Evolutionary conservation across 352 stramenopile genomes (phyloP), one percentile per base, ranked within the genome.

Genomic region (Phytophthora macrochlamydospora): DNA sequence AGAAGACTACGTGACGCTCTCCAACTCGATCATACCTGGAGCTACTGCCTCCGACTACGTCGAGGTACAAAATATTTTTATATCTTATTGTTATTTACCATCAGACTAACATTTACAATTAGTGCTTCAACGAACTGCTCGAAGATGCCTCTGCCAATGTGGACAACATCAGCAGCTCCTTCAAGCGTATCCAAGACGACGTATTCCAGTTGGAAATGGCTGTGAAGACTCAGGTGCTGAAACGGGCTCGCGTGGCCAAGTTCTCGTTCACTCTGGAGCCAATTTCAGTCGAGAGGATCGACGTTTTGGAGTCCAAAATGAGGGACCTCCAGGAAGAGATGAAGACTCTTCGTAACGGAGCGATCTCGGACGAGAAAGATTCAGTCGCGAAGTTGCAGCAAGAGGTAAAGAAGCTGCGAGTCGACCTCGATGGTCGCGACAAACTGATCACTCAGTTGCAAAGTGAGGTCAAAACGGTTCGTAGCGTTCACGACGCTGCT

Each of bases 141-240:
- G 35, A 40, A 11, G 9, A 11, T 40, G 6, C 40, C 18, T 7
- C 14, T 7, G 14, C 12, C 40, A 13, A 46, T 4, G 4, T n/a
- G 40, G 18, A n/a, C 14, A 13, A 24, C 3, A 46, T 46, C 18
- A 7, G 8, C 4, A 8, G 40, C 12, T 24, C 40, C 4, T 13
- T 46, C 9, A 24, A 8, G 3, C 40, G 14, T 7, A 46, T 46
- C 50, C 43, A 64, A 9, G 54, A 40, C n/a, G 57, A 54, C 30
- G 14, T 31, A 13, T 46, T 46, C 14, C 40, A 13, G 8, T 13
- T 46, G 40, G 40, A 46, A n/a, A 18, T 46, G 4, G 12, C 40
- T 7, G 18, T 64, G 11, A 69, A 64, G 13, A 28, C 64, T 6
- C 48, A 69, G 32, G 49, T 32, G 1, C 29, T 71, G 40, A 44